Evolutionary conservation across 2,329 filamentous ascomycete genomes (phyloP), one percentile per base, ranked within the genome.

Genomic region (Paecilomyces sp.): DNA sequence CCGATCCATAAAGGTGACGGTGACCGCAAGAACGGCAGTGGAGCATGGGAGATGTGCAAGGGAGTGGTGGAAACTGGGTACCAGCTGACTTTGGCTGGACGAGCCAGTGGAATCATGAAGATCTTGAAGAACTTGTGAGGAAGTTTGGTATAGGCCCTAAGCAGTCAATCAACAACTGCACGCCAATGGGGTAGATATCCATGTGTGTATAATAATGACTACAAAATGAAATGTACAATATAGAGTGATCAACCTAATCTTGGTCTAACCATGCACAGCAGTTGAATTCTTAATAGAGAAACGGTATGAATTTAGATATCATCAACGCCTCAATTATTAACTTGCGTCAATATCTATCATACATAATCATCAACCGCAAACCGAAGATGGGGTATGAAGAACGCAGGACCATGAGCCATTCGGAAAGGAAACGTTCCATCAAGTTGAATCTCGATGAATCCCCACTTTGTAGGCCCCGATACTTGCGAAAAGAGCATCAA

Each of bases 1-100:
- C 93, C 94, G 1, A 85, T 99, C 15, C 72, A 76, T 3, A 83
- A 86, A 69, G 86, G 87, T 61, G 78, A 80, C 54, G 77, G 78
- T 56, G 71, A 76, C 28, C 65, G 55, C 54, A 62, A 74, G 15
- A 82, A 85, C 70, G 88, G 89, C 66, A 75, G 77, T 51, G 78
- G 80, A 57, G 86, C 85, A n/a, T 91, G 86, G 85, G 77, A 82
- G 59, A 72, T 79, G 72, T 77, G 75, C 57, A 78, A 78, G 65
- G 77, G 73, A 2, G 70, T 76, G 30, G 73, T 77, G 12, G 77
- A 78, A 65, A 77, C 75, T n/a, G 79, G 77, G 55, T 81, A 79
- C 62, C 76, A 75, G 58, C 67, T 75, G 54, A 78, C 74, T 47
- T 66, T 79, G 11, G 73, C 68, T 7, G 80, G 75, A 6, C 71